Percentiles rank a stretch among this genome's conserved stretches.
phyloP scores from a whole-genome alignment of 2,329 filamentous ascomycete species.

The Curvularia sp. region DNA sequence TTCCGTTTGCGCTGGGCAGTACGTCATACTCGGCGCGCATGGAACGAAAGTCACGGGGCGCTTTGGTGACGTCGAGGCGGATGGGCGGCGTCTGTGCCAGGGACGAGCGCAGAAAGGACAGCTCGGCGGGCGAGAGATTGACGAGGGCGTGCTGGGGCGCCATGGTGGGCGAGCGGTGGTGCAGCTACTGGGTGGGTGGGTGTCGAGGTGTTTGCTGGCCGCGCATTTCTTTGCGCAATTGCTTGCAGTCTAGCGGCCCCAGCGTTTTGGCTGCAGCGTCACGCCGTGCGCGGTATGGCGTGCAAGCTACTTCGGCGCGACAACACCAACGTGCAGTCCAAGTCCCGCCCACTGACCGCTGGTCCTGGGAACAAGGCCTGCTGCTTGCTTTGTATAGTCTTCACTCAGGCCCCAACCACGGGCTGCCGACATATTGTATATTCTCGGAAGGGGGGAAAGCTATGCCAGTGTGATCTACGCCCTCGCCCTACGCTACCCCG shows the following conservation, averaged over 20 bases:
- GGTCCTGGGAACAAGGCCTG: conserved; percentile 8
- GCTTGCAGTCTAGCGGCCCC: conserved; percentile 24
- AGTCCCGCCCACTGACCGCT: conserved; percentile 32
- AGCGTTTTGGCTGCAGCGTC: conserved; percentile 31
- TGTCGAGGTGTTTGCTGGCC: conserved; percentile 15
- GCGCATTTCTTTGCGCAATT: conserved; percentile 17
- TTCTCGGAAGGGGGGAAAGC: conserved; percentile 3
- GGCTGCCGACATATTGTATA: not conserved
- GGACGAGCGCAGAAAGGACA: conserved; percentile 91
- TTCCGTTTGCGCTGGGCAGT: conserved; percentile 87
- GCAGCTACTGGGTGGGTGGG: conserved; percentile 1
- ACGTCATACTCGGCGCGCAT: conserved; percentile 90
- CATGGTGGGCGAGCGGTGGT: conserved; percentile 32
- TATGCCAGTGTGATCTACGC: conserved; percentile 21
- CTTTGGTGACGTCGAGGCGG: conserved; percentile 72
- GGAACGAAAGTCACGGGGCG: conserved; percentile 84
- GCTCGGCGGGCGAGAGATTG: conserved; percentile 91
- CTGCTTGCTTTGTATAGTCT: not conserved
- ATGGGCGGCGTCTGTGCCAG: conserved; percentile 83
- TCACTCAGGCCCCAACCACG: conserved; percentile 1
- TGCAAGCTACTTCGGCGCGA: conserved; percentile 28
- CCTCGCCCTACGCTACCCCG: conserved; percentile 25
- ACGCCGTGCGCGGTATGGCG: conserved; percentile 22
- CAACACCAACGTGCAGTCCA: conserved; percentile 37
- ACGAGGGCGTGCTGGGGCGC: conserved; percentile 60